phyloP scores from a whole-genome alignment of 768 basidiomycete genomes.

The Tylopilus sp. region DNA sequence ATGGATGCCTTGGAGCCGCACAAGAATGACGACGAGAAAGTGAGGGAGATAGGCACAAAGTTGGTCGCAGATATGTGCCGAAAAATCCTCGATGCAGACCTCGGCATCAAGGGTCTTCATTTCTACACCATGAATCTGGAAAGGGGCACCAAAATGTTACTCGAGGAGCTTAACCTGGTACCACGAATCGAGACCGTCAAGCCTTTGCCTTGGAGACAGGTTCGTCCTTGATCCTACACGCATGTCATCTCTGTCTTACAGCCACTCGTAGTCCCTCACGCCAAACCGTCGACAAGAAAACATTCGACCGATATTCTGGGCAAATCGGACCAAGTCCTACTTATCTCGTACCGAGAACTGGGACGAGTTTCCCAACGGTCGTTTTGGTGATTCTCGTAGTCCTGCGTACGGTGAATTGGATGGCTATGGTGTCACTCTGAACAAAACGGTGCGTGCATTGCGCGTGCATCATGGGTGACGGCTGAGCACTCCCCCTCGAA shows the following conservation, averaged over 20 bases:
- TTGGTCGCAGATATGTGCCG: conserved; percentile 94
- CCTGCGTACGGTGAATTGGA: conserved; percentile 98
- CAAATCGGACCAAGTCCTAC: conserved; percentile 93
- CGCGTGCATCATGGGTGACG: not conserved
- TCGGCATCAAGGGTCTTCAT: conserved; percentile 87
- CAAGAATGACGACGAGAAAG: conserved; percentile 91
- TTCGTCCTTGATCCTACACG: conserved; percentile 31
- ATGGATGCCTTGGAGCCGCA: conserved; percentile 78
- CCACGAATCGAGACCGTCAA: conserved; percentile 88
- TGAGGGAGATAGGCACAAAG: conserved; percentile 88
- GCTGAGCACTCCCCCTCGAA: conserved; percentile 5
- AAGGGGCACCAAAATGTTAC: conserved; percentile 90
- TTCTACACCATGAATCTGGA: conserved; percentile 99
- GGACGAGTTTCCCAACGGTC: conserved; percentile 99
- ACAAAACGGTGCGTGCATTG: conserved; percentile 64
- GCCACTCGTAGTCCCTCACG: conserved; percentile 68
- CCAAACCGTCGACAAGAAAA: conserved; percentile 87
- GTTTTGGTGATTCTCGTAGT: conserved; percentile 95
- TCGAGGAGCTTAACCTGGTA: conserved; percentile 88
- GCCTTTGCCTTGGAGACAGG: conserved; percentile 96
- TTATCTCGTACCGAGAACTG: conserved; percentile 95
- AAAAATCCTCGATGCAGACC: conserved; percentile 70
- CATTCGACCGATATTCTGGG: conserved; percentile 99
- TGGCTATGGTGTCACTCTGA: conserved; percentile 91
- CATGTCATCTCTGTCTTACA: conserved; percentile 1